Conservation (phyloP, 768 basidiomycete genomes). For the Psilocybe cyanescens region DNA sequence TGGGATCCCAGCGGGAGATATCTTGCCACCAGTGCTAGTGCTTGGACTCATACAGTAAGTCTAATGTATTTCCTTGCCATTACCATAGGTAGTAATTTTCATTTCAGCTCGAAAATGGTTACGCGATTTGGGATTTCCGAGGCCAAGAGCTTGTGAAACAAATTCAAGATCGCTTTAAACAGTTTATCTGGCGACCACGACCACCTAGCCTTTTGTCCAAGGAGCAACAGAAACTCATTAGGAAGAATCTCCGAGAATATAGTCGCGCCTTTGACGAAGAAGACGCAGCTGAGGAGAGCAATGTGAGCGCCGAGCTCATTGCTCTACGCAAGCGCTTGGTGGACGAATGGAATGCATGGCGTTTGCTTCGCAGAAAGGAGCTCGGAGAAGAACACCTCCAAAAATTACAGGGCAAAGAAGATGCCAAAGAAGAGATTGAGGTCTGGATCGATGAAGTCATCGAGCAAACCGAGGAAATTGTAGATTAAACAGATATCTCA, state of each 20-base stretch:
- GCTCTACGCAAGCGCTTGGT: constrained; percentile 89
- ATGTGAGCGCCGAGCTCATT: constrained; percentile 91
- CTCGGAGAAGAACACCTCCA: constrained; percentile 57
- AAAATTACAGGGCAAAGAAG: constrained; percentile 39
- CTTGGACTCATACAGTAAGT: constrained; percentile 89
- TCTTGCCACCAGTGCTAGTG: constrained; percentile 90
- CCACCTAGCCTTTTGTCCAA: constrained; percentile 84
- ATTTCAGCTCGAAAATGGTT: constrained; percentile 91
- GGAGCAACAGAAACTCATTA: constrained; percentile 85
- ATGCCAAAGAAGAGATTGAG: constrained; percentile 87
- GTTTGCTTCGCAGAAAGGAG: constrained; percentile 69
- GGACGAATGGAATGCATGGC: constrained; percentile 99
- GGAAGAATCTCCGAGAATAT: constrained; percentile 90
- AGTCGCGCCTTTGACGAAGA: constrained; percentile 94
- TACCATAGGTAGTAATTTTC: constrained; percentile 1
- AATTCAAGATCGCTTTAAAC: constrained; percentile 94
- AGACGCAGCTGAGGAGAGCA: constrained; percentile 93
- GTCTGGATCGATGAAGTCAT: constrained; percentile 94
- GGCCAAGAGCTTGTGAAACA: constrained; percentile 94
- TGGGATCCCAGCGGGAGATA: constrained; percentile 98
- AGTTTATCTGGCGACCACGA: constrained; percentile 98
- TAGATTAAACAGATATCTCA: constrained; percentile 40
- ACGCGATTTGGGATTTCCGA: constrained; percentile 96
- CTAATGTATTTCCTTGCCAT: neutral
- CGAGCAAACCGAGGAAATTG: constrained; percentile 83